Conservation (phyloP, 1,284 basidiomycete genomes). For the Heterobasidion irregulare region DNA sequence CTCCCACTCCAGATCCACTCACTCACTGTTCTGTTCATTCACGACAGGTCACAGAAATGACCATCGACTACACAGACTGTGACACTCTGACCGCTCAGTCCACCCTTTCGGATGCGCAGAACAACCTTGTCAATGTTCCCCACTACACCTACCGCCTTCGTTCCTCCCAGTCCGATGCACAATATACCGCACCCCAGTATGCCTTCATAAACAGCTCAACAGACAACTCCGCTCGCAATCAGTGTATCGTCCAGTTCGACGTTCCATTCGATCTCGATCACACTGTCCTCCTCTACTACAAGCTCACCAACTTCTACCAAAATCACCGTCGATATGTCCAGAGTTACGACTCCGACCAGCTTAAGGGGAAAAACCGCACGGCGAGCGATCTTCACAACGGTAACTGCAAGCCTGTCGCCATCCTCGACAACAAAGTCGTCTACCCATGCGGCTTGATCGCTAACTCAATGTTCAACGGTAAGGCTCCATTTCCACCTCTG, state of each 20-base stretch:
- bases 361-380: conserved; percentile 67
- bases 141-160: conserved; percentile 71
- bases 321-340: conserved; percentile 98
- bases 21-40: not conserved
- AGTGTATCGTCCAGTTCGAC: conserved; percentile 77
- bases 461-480: conserved; percentile 97
- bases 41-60: conserved; percentile 81
- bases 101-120: conserved; percentile 16
- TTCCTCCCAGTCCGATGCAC: conserved; percentile 42
- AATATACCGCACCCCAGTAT: conserved; percentile 48
- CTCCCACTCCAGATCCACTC: not conserved
- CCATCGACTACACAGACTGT: conserved; percentile 93
- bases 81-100: conserved; percentile 53
- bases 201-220: conserved; percentile 51
- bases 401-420: conserved; percentile 86
- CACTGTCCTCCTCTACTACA: conserved; percentile 93
- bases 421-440: conserved; percentile 39
- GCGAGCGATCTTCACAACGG: conserved; percentile 51
- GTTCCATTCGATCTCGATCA: conserved; percentile 73
- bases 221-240: conserved; percentile 36
- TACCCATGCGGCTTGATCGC: conserved; percentile 98
- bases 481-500: conserved; percentile 15
- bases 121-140: conserved; percentile 42
- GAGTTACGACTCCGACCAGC: conserved; percentile 80
- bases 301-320: conserved; percentile 94